Conservation (phyloP, 2,329 filamentous ascomycete genomes). For the Mycosphaerella sp. region DNA sequence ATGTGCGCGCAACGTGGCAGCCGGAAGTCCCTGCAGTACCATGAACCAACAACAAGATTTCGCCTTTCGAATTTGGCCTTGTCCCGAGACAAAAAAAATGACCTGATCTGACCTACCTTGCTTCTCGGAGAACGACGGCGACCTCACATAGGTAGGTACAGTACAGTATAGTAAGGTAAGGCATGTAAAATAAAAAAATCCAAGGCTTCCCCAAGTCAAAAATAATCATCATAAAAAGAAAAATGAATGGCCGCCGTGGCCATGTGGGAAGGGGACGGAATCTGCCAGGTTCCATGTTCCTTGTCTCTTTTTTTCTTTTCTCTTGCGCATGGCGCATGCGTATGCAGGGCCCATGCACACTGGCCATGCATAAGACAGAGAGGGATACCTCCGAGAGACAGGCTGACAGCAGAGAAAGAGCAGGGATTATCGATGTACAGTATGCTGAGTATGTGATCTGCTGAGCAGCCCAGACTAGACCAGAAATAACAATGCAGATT, state of each 20-base stretch:
- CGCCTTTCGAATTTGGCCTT: too few relatives aligned
- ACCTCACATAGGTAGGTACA: neutral
- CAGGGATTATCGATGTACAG: neutral
- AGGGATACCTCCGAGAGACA: neutral
- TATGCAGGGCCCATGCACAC: too few relatives aligned
- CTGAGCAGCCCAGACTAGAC: neutral
- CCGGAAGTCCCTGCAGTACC: too few relatives aligned
- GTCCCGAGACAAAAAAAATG: too few relatives aligned
- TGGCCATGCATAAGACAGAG: too few relatives aligned
- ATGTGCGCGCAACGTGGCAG: neutral
- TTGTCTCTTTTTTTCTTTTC: neutral
- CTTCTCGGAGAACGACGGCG: neutral
- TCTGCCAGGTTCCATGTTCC: conserved; percentile 2
- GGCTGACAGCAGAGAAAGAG: neutral
- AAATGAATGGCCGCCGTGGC: neutral
- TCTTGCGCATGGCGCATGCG: neutral
- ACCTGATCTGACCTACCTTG: neutral
- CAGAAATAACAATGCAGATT: neutral
- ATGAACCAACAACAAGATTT: too few relatives aligned
- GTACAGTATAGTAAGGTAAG: neutral
- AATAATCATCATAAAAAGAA: neutral
- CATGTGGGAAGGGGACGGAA: neutral
- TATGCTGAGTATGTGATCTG: neutral
- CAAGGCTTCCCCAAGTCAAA: neutral
- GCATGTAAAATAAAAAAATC: neutral